Evolutionary conservation across 2,329 filamentous ascomycete species (phyloP).

Genomic region (Monilinia aucupariae): DNA sequence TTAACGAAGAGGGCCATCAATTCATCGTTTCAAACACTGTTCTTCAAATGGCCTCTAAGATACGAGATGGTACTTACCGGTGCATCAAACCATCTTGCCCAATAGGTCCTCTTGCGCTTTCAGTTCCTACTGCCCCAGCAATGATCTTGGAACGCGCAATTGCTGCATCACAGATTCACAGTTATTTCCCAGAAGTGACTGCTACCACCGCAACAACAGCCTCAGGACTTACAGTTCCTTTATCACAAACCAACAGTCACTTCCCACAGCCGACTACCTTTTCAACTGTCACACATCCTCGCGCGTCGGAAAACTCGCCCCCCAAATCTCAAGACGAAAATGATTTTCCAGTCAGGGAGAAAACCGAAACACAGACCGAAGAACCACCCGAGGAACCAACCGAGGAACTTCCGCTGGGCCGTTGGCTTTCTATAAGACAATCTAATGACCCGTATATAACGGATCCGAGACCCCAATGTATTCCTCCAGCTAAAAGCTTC

Average conservation of each 20-base stretch:
- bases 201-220: too few species aligned
- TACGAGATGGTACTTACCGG: neutral
- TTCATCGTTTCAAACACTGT: neutral
- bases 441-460: neutral
- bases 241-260: neutral
- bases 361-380: neutral
- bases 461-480: neutral
- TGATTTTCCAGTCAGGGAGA: neutral
- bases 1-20: constrained; percentile 8
- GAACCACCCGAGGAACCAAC: neutral
- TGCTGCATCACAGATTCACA: neutral
- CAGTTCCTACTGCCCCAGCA: neutral
- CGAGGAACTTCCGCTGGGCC: neutral
- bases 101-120: neutral
- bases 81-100: constrained; percentile 4
- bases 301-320: neutral
- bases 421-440: neutral
- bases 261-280: neutral
- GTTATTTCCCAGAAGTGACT: neutral
- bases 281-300: neutral
- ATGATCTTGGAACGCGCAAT: neutral
- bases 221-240: neutral
- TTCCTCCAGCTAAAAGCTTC: neutral
- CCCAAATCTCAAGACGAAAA: neutral
- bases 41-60: neutral